A percentile compares a stretch with the other conserved stretches of the same genome.
Evolutionary conservation across 2,329 filamentous ascomycete genomes (phyloP).

Genomic region (Penicillium psychrosexuale): DNA sequence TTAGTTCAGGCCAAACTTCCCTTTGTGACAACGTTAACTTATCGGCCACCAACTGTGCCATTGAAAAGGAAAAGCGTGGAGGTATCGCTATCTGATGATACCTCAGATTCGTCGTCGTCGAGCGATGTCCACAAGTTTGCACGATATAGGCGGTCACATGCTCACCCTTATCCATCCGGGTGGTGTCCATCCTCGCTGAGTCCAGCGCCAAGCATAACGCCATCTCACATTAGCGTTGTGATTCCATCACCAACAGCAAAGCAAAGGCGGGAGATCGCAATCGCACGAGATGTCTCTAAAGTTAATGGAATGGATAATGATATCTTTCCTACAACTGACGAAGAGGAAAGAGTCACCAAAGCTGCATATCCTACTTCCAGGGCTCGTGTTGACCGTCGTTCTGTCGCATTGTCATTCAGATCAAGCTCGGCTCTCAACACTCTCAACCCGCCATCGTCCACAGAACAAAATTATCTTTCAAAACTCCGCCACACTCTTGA

Average conservation of each 20-base stretch:
- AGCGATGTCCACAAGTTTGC: not conserved
- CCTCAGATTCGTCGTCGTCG: not conserved
- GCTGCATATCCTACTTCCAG: not conserved
- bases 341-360: not conserved
- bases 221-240: not conserved
- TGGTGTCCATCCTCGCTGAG: not conserved
- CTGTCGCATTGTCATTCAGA: not conserved
- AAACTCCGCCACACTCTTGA: conserved; percentile 5
- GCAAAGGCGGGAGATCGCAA: not conserved
- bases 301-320: not conserved
- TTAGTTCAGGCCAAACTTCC: not conserved
- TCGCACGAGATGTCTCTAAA: not conserved
- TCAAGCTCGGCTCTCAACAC: not conserved
- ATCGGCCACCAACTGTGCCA: conserved; percentile 15
- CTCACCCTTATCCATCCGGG: not conserved
- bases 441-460: not conserved
- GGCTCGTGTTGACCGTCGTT: not conserved
- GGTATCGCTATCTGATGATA: not conserved
- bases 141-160: not conserved
- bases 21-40: conserved; percentile 13
- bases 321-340: not conserved
- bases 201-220: not conserved
- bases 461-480: not conserved
- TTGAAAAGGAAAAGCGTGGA: not conserved
- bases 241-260: conserved; percentile 1